A percentile compares a stretch with the other conserved stretches of the same genome.
Conservation (phyloP, 139 green algal species). For the Tetratostichococcus sp. region DNA sequence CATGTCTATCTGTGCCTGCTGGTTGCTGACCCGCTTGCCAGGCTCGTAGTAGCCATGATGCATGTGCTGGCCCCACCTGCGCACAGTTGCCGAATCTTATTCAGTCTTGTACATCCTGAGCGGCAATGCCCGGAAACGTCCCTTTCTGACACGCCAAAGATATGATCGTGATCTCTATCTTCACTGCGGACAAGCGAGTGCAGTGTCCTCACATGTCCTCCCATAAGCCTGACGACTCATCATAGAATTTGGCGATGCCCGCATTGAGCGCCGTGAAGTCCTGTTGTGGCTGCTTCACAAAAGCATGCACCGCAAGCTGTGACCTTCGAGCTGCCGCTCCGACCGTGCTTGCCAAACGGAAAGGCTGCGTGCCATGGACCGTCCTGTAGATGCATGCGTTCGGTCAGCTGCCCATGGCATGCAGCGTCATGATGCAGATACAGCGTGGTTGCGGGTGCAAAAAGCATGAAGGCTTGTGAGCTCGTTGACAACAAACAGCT, state of each 20-base stretch:
- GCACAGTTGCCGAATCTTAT: no score
- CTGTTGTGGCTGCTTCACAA: neutral
- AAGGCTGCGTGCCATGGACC: neutral
- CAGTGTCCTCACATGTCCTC: conserved; percentile 92
- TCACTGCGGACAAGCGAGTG: no score
- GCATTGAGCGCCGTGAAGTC: conserved; percentile 68
- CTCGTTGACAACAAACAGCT: no score
- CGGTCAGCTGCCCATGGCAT: no score
- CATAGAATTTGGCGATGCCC: conserved; percentile 94
- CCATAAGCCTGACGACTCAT: conserved; percentile 87
- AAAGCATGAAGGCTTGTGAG: no score
- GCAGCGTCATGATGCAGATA: no score
- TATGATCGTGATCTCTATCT: no score
- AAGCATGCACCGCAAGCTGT: neutral
- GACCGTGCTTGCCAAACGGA: neutral
- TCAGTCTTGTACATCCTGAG: no score
- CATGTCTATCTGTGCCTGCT: conserved; percentile 91
- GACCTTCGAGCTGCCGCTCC: neutral
- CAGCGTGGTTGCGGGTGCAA: no score
- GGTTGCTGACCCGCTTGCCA: conserved; percentile 57
- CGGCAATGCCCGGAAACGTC: no score
- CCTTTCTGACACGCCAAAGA: no score
- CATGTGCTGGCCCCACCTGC: conserved; percentile 81
- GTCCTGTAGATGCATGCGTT: no score
- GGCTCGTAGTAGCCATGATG: conserved; percentile 93